Conservation (phyloP, 2,329 filamentous ascomycete genomes). For the Ramichloridium luteum region DNA sequence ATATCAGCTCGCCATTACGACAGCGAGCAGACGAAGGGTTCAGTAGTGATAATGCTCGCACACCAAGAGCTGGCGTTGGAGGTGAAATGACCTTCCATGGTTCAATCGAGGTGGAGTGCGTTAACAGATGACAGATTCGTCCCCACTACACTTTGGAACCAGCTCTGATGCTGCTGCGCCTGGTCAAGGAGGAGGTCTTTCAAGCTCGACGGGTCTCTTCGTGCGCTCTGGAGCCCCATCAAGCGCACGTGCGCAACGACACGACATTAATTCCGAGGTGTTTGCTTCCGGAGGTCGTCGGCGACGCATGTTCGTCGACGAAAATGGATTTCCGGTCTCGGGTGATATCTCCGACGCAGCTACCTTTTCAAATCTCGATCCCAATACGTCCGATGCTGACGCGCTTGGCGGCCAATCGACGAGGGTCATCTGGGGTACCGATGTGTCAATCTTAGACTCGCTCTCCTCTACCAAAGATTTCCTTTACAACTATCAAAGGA, state of each 20-base stretch:
- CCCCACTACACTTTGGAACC: slow-evolving; percentile 78
- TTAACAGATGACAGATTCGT: slow-evolving; percentile 55
- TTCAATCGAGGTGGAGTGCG: background rate
- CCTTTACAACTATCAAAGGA: slow-evolving; percentile 77
- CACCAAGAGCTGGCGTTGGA: slow-evolving; percentile 55
- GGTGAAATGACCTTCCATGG: slow-evolving; percentile 38
- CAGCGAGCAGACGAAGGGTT: slow-evolving; percentile 20
- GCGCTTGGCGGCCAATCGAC: slow-evolving; percentile 69
- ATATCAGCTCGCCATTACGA: slow-evolving; percentile 38
- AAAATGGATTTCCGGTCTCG: slow-evolving; percentile 48
- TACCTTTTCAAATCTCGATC: slow-evolving; percentile 58
- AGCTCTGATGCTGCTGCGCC: slow-evolving; percentile 51
- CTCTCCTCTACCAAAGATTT: slow-evolving; percentile 85
- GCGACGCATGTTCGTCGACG: slow-evolving; percentile 51
- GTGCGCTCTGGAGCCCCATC: slow-evolving; percentile 53
- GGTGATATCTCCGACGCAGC: slow-evolving; percentile 43
- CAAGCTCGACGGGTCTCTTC: slow-evolving; percentile 61
- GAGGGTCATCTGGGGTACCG: slow-evolving; percentile 91
- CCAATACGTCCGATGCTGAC: slow-evolving; percentile 85
- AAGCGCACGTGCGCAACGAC: slow-evolving; percentile 53
- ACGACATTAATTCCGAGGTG: slow-evolving; percentile 76
- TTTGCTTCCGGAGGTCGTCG: slow-evolving; percentile 42
- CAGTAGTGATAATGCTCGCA: slow-evolving; percentile 51
- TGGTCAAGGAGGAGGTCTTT: slow-evolving; percentile 34
- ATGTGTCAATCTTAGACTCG: slow-evolving; percentile 83